Base-by-base conservation (phyloP, 768 basidiomycete genomes). In the Cubamyces sp. region DNA sequence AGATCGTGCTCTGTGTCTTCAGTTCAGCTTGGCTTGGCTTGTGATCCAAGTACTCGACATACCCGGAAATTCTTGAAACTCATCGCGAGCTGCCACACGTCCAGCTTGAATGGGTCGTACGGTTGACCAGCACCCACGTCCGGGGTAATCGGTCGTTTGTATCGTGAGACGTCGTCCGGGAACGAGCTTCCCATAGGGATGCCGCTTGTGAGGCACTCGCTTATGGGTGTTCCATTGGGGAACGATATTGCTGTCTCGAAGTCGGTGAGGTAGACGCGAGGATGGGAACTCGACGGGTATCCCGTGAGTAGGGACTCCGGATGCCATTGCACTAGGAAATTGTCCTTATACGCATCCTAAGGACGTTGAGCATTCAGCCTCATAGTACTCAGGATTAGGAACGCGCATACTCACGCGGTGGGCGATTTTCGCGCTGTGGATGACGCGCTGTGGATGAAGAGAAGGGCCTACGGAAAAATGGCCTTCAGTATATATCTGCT, bases 191-290 rank as follows among this genome's bases (percentile, higher is more conserved):
- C 48, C n/a, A 12, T 7, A 11, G 57, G 48, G 23, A 28, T 25
- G 40, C 57, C 45, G 19, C 45, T 46, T 2, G 21, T 54, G 21
- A 57, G 43, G 39, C 41, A 56, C 3, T 71, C 51, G 5, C 67
- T 58, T 15, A n/a, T 11, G 0, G 69, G 60, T 30, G 28, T 57
- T 0, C 70, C 71, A 2, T 39, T 30, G 3, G 72, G 69, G 46
- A 74, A 77, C 21, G 69, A 50, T 1, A 75, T 49, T 2, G 74
- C 72, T 21, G 65, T 54, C 64, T 75, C 74, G 28, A 75, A 74
- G 66, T 75, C 74, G 28, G 70, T 73, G 16, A 77, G 58, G 49
- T 70, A 74, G 2, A 76, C 74, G 3, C 74, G 70, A 14, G 74
- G 74, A 25, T 67, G 66, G 18, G 61, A 61, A n/a, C 41, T 43